Evolutionary conservation across 305 asterid species (phyloP).

Genomic region (Solanum hybrid): DNA sequence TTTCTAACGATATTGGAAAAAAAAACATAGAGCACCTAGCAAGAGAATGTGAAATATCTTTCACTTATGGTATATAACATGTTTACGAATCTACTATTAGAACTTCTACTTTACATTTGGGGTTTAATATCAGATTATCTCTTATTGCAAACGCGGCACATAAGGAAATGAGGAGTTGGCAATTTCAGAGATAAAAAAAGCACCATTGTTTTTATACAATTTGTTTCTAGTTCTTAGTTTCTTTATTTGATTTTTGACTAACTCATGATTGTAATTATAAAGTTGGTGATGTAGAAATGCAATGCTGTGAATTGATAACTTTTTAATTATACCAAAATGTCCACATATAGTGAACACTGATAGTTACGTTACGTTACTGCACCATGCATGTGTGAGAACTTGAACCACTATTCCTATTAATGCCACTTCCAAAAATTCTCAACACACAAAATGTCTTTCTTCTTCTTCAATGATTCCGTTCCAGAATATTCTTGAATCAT

Average conservation of each 20-base stretch:
- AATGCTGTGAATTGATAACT: not conserved
- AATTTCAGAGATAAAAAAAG: not conserved
- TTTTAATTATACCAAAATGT: not conserved
- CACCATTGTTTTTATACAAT: not conserved
- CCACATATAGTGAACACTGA: not conserved
- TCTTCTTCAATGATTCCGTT: not conserved
- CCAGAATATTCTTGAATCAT: constrained; percentile 1
- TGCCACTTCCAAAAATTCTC: not conserved
- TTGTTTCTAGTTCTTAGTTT: not conserved
- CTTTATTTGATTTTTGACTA: not conserved
- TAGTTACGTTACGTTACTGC: not conserved
- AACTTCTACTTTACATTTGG: not conserved
- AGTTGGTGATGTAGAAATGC: not conserved
- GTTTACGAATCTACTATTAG: not conserved
- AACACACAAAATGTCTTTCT: not conserved
- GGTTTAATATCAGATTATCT: not conserved
- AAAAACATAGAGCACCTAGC: not conserved
- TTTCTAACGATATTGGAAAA: not conserved
- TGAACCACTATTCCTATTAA: not conserved
- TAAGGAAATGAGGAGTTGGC: not conserved
- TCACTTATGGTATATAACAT: not conserved
- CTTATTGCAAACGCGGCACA: not conserved
- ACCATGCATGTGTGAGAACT: not conserved
- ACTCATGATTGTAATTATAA: not conserved
- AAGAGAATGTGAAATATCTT: not conserved